phyloP scores from a whole-genome alignment of 2,329 filamentous ascomycete species.

The Monosporascus sp. region DNA sequence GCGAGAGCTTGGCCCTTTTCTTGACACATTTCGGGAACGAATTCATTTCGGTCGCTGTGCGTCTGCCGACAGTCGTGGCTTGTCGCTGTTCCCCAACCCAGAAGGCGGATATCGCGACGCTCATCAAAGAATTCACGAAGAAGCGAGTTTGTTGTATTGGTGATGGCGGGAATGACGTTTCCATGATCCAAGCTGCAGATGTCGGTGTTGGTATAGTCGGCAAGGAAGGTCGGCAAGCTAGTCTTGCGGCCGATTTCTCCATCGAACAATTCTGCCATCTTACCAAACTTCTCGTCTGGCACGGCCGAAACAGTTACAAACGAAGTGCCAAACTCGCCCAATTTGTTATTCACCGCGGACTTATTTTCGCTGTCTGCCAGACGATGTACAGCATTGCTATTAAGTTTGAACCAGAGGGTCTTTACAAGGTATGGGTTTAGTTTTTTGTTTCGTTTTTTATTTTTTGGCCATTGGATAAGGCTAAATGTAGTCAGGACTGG shows the following conservation, averaged over 20 bases:
- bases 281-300: conserved; percentile 97
- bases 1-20: conserved; percentile 80
- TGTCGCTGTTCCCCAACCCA: conserved; percentile 96
- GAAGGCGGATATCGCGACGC: conserved; percentile 86
- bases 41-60: conserved; percentile 85
- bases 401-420: conserved; percentile 84
- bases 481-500: conserved; percentile 61
- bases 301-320: conserved; percentile 96
- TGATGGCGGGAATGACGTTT: conserved; percentile 96
- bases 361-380: conserved; percentile 94
- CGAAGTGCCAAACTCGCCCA: conserved; percentile 91
- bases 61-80: conserved; percentile 85
- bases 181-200: conserved; percentile 98
- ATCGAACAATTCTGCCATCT: conserved; percentile 94
- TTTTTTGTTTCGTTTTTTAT: neutral
- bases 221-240: conserved; percentile 94
- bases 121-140: conserved; percentile 87
- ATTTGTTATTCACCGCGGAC: conserved; percentile 94
- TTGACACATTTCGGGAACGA: conserved; percentile 75
- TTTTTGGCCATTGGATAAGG: neutral
- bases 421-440: conserved; percentile 66
- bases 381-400: conserved; percentile 96
- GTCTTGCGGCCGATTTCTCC: conserved; percentile 90
- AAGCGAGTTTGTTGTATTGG: conserved; percentile 97
- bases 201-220: conserved; percentile 97